phyloP scores from a whole-genome alignment of 306 rosid species.

The Malus sieversii region DNA sequence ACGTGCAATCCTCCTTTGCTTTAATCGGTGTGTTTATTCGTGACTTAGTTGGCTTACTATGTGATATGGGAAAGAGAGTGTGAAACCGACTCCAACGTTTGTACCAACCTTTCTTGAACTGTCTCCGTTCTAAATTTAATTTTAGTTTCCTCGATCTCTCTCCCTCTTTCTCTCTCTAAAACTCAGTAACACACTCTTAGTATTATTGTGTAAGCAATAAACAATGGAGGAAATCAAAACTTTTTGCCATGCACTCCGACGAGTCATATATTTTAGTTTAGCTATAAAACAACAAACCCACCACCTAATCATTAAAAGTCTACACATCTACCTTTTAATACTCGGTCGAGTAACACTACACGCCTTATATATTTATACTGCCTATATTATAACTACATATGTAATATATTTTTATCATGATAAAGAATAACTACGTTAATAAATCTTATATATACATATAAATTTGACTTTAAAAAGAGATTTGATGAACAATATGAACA shows the following conservation, averaged over 20 bases:
- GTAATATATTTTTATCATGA: background rate
- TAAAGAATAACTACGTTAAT: background rate
- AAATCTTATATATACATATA: too few species aligned
- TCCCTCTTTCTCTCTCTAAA: constrained; percentile 8
- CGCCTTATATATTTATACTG: background rate
- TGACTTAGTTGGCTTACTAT: constrained; percentile 30
- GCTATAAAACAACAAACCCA: constrained; percentile 17
- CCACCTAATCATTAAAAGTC: constrained; percentile 4
- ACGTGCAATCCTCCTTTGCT: constrained; percentile 42
- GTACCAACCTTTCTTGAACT: constrained; percentile 33
- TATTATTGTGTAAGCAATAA: background rate
- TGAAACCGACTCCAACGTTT: constrained; percentile 34
- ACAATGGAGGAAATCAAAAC: background rate
- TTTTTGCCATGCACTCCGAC: background rate
- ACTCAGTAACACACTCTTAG: constrained; percentile 14
- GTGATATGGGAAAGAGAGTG: constrained; percentile 21
- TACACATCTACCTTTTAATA: background rate
- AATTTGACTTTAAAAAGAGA: background rate
- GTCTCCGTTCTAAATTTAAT: background rate
- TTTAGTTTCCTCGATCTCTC: background rate
- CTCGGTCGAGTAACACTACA: background rate
- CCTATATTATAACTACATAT: background rate
- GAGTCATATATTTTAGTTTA: constrained; percentile 1
- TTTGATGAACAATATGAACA: background rate
- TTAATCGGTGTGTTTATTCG: constrained; percentile 26